These are phyloP conservation scores for Neurospora discreta DNA, from an alignment of 495 filamentous ascomycete species.

Conservation along the genomic window DNA sequence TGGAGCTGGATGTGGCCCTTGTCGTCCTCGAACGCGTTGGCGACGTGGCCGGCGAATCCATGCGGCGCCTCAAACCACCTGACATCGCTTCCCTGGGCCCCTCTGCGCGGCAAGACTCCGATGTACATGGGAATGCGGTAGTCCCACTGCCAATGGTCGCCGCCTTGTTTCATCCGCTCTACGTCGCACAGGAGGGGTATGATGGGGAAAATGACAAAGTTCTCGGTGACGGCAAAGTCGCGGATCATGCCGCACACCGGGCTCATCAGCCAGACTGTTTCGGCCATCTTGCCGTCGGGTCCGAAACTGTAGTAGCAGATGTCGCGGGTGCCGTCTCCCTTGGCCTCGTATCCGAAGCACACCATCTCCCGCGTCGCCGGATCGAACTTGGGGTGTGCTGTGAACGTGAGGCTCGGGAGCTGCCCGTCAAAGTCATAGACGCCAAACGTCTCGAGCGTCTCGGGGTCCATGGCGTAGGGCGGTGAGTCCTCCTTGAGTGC, in stretches of 20 bases:
- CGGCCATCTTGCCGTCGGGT: slow-evolving; percentile 26
- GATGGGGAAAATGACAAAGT: slow-evolving; percentile 36
- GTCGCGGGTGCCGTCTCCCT: slow-evolving; percentile 30
- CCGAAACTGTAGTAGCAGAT: slow-evolving; percentile 31
- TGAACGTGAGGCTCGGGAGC: slow-evolving; percentile 40
- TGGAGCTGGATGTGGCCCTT: slow-evolving; percentile 37
- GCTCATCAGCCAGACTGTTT: slow-evolving; percentile 31
- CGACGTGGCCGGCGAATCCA: slow-evolving; percentile 35
- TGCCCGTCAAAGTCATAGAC: slow-evolving; percentile 42
- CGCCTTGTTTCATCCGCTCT: slow-evolving; percentile 37
- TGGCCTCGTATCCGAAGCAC: slow-evolving; percentile 40
- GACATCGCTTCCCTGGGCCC: slow-evolving; percentile 33
- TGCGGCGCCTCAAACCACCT: slow-evolving; percentile 30
- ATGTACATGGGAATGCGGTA: slow-evolving; percentile 32
- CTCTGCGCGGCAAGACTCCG: slow-evolving; percentile 33
- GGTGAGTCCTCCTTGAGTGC: slow-evolving; percentile 40
- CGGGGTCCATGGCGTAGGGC: slow-evolving; percentile 40
- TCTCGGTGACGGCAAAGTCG: slow-evolving; percentile 39
- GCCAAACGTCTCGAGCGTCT: slow-evolving; percentile 40
- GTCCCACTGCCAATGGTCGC: slow-evolving; percentile 39
- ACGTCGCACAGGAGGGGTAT: slow-evolving; percentile 31
- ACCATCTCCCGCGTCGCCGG: slow-evolving; percentile 41
- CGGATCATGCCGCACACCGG: slow-evolving; percentile 41
- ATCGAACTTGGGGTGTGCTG: slow-evolving; percentile 47
- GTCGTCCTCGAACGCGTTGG: slow-evolving; percentile 37